Percentiles rank a stretch among this genome's conserved stretches.
Evolutionary conservation across 2,329 filamentous ascomycete species (phyloP).

Genomic region (Diaporthe amygdali): DNA sequence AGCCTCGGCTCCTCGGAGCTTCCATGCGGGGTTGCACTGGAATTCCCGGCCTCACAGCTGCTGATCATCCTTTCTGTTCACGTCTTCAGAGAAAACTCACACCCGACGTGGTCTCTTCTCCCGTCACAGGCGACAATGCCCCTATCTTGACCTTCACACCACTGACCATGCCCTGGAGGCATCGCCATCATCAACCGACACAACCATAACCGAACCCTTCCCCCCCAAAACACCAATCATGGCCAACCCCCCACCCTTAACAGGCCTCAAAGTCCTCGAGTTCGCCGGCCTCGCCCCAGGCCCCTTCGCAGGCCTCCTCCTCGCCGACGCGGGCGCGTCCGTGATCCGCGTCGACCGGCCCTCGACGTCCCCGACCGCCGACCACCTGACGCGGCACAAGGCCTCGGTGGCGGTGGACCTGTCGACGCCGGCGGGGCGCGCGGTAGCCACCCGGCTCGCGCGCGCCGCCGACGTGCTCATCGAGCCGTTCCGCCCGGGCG

Average conservation of each 20-base stretch:
- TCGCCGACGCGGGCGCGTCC: slow-evolving; percentile 87
- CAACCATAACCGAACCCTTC: background rate
- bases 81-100: background rate
- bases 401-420: slow-evolving; percentile 80
- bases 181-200: background rate
- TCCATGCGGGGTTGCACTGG: background rate
- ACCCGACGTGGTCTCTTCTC: background rate
- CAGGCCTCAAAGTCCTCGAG: slow-evolving; percentile 62
- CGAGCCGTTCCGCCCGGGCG: slow-evolving; percentile 91
- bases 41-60: background rate
- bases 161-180: background rate
- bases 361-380: slow-evolving; percentile 54
- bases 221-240: slow-evolving; percentile 32
- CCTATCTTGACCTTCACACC: background rate
- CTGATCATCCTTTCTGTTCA: background rate
- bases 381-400: slow-evolving; percentile 83
- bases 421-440: slow-evolving; percentile 67
- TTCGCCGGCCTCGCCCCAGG: slow-evolving; percentile 71
- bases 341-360: slow-evolving; percentile 85
- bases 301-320: slow-evolving; percentile 86
- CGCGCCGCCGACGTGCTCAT: slow-evolving; percentile 77
- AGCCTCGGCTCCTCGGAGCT: slow-evolving; percentile 7
- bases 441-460: slow-evolving; percentile 70
- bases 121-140: background rate
- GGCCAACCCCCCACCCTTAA: slow-evolving; percentile 46